Evolutionary conservation across 2,329 filamentous ascomycete genomes (phyloP).

Genomic region (Cladobotryum protrusum): DNA sequence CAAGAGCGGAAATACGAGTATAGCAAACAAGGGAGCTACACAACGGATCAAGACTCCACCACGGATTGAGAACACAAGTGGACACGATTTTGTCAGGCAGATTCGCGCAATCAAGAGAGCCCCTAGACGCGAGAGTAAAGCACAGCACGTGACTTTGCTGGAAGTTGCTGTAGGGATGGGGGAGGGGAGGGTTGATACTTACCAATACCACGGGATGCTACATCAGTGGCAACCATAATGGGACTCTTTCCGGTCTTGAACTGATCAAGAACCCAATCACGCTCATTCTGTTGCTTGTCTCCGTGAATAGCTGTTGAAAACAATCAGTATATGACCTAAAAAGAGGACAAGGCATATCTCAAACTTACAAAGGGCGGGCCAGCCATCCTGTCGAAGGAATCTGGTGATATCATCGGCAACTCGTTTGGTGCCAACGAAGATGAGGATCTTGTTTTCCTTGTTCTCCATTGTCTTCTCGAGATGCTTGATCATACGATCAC

Average conservation of each 20-base stretch:
- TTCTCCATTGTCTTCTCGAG: constrained; percentile 97
- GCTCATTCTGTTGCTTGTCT: constrained; percentile 98
- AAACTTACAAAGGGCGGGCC: constrained; percentile 86
- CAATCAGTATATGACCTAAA: constrained; percentile 29
- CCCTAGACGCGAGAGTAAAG: constrained; percentile 91
- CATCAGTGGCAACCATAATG: constrained; percentile 99
- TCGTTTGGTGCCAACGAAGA: constrained; percentile 92
- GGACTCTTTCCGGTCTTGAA: constrained; percentile 99
- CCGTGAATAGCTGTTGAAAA: constrained; percentile 78
- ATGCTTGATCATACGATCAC: constrained; percentile 94
- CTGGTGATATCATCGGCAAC: constrained; percentile 96
- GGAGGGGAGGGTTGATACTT: constrained; percentile 64
- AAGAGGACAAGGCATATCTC: constrained; percentile 25
- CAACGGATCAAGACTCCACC: constrained; percentile 73
- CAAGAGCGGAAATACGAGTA: constrained; percentile 72
- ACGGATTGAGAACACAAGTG: constrained; percentile 67
- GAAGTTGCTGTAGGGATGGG: constrained; percentile 44
- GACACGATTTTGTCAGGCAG: constrained; percentile 83
- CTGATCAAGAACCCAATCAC: constrained; percentile 98
- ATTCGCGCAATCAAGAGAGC: constrained; percentile 83
- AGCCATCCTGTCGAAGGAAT: constrained; percentile 95
- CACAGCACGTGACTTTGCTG: constrained; percentile 57
- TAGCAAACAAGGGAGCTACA: constrained; percentile 48
- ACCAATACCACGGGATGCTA: constrained; percentile 99
- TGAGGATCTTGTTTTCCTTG: constrained; percentile 88